Conservation (phyloP, 768 basidiomycete genomes). For the Lactarius sp. region DNA sequence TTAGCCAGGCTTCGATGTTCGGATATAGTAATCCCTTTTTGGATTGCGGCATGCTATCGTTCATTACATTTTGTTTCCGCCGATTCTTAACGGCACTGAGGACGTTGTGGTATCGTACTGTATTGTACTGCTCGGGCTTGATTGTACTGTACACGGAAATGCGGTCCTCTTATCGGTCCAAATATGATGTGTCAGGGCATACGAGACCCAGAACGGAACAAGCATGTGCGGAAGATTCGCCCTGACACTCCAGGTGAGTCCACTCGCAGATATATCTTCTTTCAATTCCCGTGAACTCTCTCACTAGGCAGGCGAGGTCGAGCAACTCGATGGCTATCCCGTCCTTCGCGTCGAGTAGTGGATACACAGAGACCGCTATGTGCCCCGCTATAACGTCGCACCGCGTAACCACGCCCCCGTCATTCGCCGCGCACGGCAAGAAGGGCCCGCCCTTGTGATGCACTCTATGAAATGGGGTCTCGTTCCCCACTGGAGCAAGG, state of each 20-base stretch:
- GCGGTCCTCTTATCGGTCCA: too few species aligned
- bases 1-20: too few species aligned
- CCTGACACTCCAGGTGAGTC: slow-evolving; percentile 43
- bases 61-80: too few species aligned
- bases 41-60: too few species aligned
- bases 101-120: too few species aligned
- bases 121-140: too few species aligned
- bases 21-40: too few species aligned
- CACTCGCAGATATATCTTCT: not conserved
- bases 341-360: slow-evolving; percentile 48
- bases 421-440: slow-evolving; percentile 40
- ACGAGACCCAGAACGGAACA: too few species aligned
- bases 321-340: slow-evolving; percentile 43
- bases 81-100: too few species aligned
- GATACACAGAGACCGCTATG: slow-evolving; percentile 54
- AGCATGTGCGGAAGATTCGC: slow-evolving; percentile 65
- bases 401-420: slow-evolving; percentile 78
- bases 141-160: too few species aligned
- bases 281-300: not conserved
- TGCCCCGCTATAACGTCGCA: slow-evolving; percentile 75
- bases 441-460: slow-evolving; percentile 42
- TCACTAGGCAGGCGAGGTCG: slow-evolving; percentile 16
- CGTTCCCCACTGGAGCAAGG: slow-evolving; percentile 81
- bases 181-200: too few species aligned
- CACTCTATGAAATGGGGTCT: slow-evolving; percentile 92